These are phyloP conservation scores for Coffea humblotiana DNA, from an alignment of 305 asterid species.

Conservation along the genomic window DNA sequence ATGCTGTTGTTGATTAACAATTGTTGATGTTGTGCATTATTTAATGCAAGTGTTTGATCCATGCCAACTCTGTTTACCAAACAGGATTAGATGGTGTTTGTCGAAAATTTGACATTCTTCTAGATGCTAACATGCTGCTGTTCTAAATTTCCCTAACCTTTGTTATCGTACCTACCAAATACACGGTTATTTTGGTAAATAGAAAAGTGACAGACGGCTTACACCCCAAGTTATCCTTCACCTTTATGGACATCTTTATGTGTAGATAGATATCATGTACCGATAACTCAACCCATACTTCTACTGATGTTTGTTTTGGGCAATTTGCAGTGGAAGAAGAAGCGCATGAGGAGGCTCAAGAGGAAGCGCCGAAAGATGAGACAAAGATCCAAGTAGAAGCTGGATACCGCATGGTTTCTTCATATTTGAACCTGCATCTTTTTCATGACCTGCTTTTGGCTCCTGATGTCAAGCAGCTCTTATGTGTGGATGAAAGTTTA, in stretches of 20 bases:
- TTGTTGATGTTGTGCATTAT: background rate
- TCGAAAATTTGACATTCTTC: background rate
- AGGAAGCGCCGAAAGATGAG: conserved; percentile 54
- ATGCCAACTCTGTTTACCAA: background rate
- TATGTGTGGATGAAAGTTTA: background rate
- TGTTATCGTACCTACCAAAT: background rate
- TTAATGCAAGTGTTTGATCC: no score
- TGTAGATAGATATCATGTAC: background rate
- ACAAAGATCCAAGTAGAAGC: conserved; percentile 45
- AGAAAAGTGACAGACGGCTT: no score
- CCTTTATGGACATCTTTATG: no score
- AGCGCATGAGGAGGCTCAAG: conserved; percentile 51
- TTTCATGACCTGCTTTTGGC: background rate
- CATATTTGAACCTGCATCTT: background rate
- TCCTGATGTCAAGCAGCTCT: background rate
- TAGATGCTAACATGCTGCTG: background rate
- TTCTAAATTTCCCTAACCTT: background rate
- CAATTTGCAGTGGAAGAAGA: conserved; percentile 44
- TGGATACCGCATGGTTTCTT: background rate
- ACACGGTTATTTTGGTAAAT: no score
- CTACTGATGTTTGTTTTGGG: conserved; percentile 6
- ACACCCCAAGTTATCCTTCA: background rate
- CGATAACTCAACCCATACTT: background rate
- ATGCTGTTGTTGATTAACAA: background rate
- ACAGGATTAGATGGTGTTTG: background rate